Evolutionary conservation across 2,329 filamentous ascomycete genomes (phyloP), one percentile per base, ranked within the genome.

Genomic region (Apiospora koreana): DNA sequence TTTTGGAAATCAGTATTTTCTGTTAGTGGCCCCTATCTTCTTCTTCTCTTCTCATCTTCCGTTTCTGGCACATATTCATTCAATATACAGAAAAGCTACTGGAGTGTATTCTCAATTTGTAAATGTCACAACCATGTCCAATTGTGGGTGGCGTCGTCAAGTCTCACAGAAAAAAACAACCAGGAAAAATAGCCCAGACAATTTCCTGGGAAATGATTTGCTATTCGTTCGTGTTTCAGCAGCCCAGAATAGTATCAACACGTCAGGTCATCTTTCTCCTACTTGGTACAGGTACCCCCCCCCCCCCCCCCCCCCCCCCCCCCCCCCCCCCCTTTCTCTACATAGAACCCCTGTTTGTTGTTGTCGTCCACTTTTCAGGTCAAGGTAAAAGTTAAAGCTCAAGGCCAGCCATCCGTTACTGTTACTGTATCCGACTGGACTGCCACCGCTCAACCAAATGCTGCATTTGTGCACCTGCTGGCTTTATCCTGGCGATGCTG

Each of bases 141-240:
- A 28, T 18, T n/a, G 50, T 5, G 28, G 28, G n/a, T n/a, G 54
- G 12, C 28, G 54, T n/a, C 28, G 50, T 38, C 54, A 38, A 62
- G 54, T 62, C 54, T 62, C 54, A 62, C 54, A 62, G n/a, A 31
- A 58, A n/a, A 18, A 54, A 28, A 38, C 1, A 2, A n/a, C n/a
- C 14, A 31, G 8, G 25, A n/a, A n/a, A n/a, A 21, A 16, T 7
- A 35, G 31, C 3, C 50, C 28, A 58, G 28, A 35, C 50, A 58
- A 58, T 58, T 58, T 58, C 50, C 28, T 31, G 54, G 54, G 54
- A 62, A 38, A 62, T 62, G 54, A 62, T 62, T 62, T 62, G 54
- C 54, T 62, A n/a, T 62, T 62, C 54, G 54, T 12, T 62, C 54
- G 54, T 62, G 54, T 62, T 62, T 62, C 54, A 38, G 54, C 54